These are phyloP conservation scores for Debaryomycetaceae sp. DNA, from an alignment of 1,139 yeast genomes.

Conservation along the genomic window DNA sequence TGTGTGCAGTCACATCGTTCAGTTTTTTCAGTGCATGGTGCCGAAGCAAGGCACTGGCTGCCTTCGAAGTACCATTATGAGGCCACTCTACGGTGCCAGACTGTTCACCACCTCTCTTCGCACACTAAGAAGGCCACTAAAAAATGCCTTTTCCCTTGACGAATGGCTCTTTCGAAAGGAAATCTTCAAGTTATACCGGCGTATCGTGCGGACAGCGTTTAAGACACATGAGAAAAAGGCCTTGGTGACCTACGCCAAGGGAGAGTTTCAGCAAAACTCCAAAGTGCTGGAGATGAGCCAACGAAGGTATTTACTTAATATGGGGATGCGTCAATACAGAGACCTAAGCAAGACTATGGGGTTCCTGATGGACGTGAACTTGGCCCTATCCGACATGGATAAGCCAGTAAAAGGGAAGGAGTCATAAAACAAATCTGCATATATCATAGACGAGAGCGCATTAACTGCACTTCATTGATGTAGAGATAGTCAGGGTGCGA, in stretches of 20 bases:
- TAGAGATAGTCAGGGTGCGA: too few relatives aligned
- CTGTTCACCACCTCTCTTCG: too few relatives aligned
- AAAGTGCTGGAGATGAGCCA: slow-evolving; percentile 29
- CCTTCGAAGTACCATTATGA: too few relatives aligned
- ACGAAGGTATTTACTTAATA: slow-evolving; percentile 34
- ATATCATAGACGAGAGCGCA: slow-evolving; percentile 1
- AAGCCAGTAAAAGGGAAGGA: background rate
- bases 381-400: slow-evolving; percentile 1
- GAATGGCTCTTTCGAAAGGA: slow-evolving; percentile 39
- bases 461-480: too few relatives aligned
- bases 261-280: slow-evolving; percentile 29
- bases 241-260: slow-evolving; percentile 28
- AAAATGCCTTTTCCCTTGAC: slow-evolving; percentile 28
- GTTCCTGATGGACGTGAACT: slow-evolving; percentile 4
- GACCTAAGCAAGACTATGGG: slow-evolving; percentile 20
- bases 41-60: too few relatives aligned
- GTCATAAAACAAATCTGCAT: background rate
- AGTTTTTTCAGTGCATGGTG: too few relatives aligned
- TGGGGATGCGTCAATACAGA: slow-evolving; percentile 26
- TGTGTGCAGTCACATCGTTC: too few relatives aligned
- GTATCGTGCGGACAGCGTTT: slow-evolving; percentile 29
- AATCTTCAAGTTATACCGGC: slow-evolving; percentile 30
- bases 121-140: slow-evolving; percentile 7
- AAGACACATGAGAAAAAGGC: slow-evolving; percentile 35
- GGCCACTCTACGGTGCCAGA: too few relatives aligned